Evolutionary conservation across 2,329 filamentous ascomycete genomes (phyloP).

Genomic region (Lachnellula suecica): DNA sequence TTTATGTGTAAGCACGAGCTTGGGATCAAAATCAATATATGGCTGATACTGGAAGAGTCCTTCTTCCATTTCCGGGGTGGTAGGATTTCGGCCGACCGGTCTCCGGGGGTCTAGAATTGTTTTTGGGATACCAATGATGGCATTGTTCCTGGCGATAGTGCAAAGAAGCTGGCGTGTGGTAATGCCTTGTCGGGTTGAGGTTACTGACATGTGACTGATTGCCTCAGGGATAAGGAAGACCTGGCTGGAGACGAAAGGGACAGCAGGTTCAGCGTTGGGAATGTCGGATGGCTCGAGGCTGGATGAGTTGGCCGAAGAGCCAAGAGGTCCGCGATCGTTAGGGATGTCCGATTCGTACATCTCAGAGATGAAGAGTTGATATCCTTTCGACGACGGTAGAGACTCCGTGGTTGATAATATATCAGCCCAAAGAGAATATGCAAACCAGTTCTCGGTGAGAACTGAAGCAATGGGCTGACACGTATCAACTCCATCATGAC

Average conservation of each 20-base stretch:
- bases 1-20: slow-evolving; percentile 76
- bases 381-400: slow-evolving; percentile 68
- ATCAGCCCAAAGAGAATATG: slow-evolving; percentile 72
- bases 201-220: slow-evolving; percentile 79
- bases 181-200: slow-evolving; percentile 90
- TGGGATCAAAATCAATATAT: slow-evolving; percentile 78
- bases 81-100: slow-evolving; percentile 82
- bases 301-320: slow-evolving; percentile 70
- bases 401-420: slow-evolving; percentile 59
- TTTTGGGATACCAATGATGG: slow-evolving; percentile 78
- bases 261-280: slow-evolving; percentile 49
- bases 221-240: slow-evolving; percentile 77
- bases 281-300: slow-evolving; percentile 65
- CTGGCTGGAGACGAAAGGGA: slow-evolving; percentile 77
- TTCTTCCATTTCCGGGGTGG: slow-evolving; percentile 76
- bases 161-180: slow-evolving; percentile 79
- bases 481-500: slow-evolving; percentile 72
- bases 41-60: slow-evolving; percentile 77
- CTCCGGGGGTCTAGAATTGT: slow-evolving; percentile 80
- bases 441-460: slow-evolving; percentile 93
- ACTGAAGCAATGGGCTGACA: slow-evolving; percentile 72
- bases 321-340: slow-evolving; percentile 82
- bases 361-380: slow-evolving; percentile 83
- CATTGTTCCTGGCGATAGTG: slow-evolving; percentile 69
- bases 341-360: slow-evolving; percentile 82